Evolutionary conservation across 2,329 filamentous ascomycete genomes (phyloP), one percentile per base, ranked within the genome.

Genomic region (Annulohypoxylon truncatum): DNA sequence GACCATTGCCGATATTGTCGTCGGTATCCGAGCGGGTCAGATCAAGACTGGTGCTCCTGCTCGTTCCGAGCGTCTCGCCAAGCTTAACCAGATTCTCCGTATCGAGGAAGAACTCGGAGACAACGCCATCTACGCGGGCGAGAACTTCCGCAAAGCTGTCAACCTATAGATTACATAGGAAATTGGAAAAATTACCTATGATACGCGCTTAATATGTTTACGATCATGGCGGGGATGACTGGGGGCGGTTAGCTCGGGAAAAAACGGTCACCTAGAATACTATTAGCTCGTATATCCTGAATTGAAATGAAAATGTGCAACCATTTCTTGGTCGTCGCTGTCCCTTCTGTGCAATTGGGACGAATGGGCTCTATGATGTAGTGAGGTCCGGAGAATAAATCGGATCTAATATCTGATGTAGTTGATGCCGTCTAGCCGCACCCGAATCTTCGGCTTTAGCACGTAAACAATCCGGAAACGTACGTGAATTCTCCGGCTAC

Each of bases 11-110:
- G 96, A 99, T 81, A 96, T 99, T 75, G 94, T 94, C 72, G 96
- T 99, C 75, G 96, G 96, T 86, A 92, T 99, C 79, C 93, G 96
- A 77, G 86, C 94, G 77, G 96, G 96, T 74, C 93, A 99, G 89
- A 98, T 99, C 90, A 97, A 97, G 93, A 97, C 94, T 73, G 94
- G 94, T 89, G 95, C 95, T 70, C 96, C 96, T 75, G 92, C 92
- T 80, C 92, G 96, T 79, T 97, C 95, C 76, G 96, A 99, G 89
- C 94, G 96, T 87, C 89, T 98, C 75, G 96, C 96, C 82, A 99
- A 99, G 90, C 92, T 99, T 80, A 99, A 99, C 92, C 96, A 99
- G 88, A 97, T 99, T 79, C 92, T 99, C 79, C 93, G 96, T 80
- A 99, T 99, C 77, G 96, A 99, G 89, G 96, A 99, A 87, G 96